Base-by-base conservation (phyloP, 2,329 filamentous ascomycete species). In the Aspergillus ibericus region DNA sequence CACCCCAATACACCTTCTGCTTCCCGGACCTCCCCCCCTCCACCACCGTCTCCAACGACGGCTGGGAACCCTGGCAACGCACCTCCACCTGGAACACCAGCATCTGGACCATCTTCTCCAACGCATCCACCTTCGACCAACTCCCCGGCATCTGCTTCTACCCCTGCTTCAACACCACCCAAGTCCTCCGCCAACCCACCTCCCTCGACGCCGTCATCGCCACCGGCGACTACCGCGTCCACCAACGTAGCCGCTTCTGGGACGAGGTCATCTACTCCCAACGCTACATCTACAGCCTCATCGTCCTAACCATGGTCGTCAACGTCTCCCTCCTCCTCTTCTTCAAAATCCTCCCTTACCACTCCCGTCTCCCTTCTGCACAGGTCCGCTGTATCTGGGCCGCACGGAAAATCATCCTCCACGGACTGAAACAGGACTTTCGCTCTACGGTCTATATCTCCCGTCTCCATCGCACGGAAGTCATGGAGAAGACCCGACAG, bases 1-100 rank as follows among this genome's bases (percentile, higher is more conserved):
- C 67, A 0, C 55, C 35, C 1, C 71, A 73, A 47, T 73, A 70
- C 60, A 70, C 69, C 59, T 73, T 73, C 59, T 73, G 71, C 51
- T 70, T 66, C 44, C 67, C 71, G 2, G 63, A 63, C 15, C 18
- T 71, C 1, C 61, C 67, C 5, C 69, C 71, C 9, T 55, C 49
- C n/a, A 25, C 60, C 2, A 49, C 60, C 10, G 60, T 63, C 1
- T 62, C 62, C 4, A 71, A 51, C 27, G 68, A 73, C 46, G 70
- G 70, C 2, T 73, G 70, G 69, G 62, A 69, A 15, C 5, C 34
- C 8, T 59, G 60, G 5, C 67, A 64, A 60, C 63, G 65, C 18
- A n/a, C 15, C 3, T 67, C 69, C 0, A 63, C 63, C 0, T 73
- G 71, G 71, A 73, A 73, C 40, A 52, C 35, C 2, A 73, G 66